phyloP scores from a whole-genome alignment of 108 stramenopile species.

The Hondaea fermentalgiana region DNA sequence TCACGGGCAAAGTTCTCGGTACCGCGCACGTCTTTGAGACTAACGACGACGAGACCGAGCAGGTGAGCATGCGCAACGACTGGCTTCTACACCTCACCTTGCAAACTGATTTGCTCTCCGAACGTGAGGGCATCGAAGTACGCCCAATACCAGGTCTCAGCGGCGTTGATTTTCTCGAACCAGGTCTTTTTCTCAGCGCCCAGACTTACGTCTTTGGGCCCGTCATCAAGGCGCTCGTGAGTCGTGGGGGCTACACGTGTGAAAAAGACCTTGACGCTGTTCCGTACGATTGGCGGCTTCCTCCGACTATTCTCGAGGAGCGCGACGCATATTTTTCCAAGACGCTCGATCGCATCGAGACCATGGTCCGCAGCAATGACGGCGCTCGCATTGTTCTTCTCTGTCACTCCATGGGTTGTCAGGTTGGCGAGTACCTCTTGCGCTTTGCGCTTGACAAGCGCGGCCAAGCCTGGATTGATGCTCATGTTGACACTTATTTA shows the following conservation, averaged over 20 bases:
- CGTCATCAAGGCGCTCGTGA: slow-evolving; percentile 26
- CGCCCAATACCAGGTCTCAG: slow-evolving; percentile 31
- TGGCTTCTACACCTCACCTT: slow-evolving; percentile 28
- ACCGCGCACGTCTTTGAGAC: background rate
- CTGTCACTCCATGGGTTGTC: slow-evolving; percentile 35
- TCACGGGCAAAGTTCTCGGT: slow-evolving; percentile 26
- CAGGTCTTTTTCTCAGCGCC: slow-evolving; percentile 22
- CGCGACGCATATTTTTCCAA: slow-evolving; percentile 39
- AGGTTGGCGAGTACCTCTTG: slow-evolving; percentile 36
- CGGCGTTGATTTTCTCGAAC: slow-evolving; percentile 37
- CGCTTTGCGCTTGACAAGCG: slow-evolving; percentile 26
- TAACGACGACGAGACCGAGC: slow-evolving; percentile 14
- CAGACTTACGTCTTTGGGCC: slow-evolving; percentile 39
- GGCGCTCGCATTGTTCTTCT: slow-evolving; percentile 33
- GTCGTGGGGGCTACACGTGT: slow-evolving; percentile 27
- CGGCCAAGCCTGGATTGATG: slow-evolving; percentile 50
- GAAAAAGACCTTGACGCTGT: slow-evolving; percentile 35
- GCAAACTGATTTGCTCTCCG: slow-evolving; percentile 17
- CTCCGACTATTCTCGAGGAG: slow-evolving; percentile 32
- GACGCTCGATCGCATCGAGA: slow-evolving; percentile 31
- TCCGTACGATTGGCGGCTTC: slow-evolving; percentile 45
- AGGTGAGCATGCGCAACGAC: slow-evolving; percentile 9
- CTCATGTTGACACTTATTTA: slow-evolving; percentile 47
- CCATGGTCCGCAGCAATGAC: slow-evolving; percentile 22
- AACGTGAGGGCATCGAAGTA: slow-evolving; percentile 27